A percentile compares a stretch with the other conserved stretches of the same genome.
Conservation (phyloP, 257 asterid genomes). For the Striga asiatica region DNA sequence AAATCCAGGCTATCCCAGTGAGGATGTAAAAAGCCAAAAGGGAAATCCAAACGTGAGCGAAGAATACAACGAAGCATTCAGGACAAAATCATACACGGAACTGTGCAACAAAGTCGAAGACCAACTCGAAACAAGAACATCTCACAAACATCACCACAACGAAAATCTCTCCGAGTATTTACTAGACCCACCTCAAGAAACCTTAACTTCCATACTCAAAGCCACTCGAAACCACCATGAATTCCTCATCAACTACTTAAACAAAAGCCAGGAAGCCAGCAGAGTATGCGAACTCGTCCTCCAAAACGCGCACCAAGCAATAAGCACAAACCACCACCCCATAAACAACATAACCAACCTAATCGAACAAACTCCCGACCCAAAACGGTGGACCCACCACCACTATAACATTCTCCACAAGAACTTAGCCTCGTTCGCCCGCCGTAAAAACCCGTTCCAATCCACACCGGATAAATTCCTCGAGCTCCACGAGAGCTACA, state of each 20-base stretch:
- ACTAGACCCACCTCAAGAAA: slow-evolving; percentile 32
- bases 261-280: slow-evolving; percentile 44
- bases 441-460: slow-evolving; percentile 37
- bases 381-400: slow-evolving; percentile 16
- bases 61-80: slow-evolving; percentile 52
- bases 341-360: slow-evolving; percentile 20
- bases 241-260: slow-evolving; percentile 36
- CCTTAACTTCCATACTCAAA: slow-evolving; percentile 17
- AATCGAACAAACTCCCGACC: slow-evolving; percentile 14
- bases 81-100: slow-evolving; percentile 66
- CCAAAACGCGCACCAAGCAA: slow-evolving; percentile 27
- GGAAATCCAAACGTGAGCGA: slow-evolving; percentile 34
- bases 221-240: slow-evolving; percentile 22
- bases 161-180: slow-evolving; percentile 15
- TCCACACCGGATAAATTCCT: slow-evolving; percentile 26
- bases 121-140: slow-evolving; percentile 21
- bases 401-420: slow-evolving; percentile 15
- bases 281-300: slow-evolving; percentile 43
- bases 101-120: slow-evolving; percentile 34
- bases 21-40: slow-evolving; percentile 21
- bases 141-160: slow-evolving; percentile 5
- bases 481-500: slow-evolving; percentile 29
- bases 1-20: slow-evolving; percentile 27
- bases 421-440: slow-evolving; percentile 31
- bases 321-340: slow-evolving; percentile 19